Base-by-base conservation (phyloP, 495 filamentous ascomycete genomes). In the Trypethelium eluteriae region DNA sequence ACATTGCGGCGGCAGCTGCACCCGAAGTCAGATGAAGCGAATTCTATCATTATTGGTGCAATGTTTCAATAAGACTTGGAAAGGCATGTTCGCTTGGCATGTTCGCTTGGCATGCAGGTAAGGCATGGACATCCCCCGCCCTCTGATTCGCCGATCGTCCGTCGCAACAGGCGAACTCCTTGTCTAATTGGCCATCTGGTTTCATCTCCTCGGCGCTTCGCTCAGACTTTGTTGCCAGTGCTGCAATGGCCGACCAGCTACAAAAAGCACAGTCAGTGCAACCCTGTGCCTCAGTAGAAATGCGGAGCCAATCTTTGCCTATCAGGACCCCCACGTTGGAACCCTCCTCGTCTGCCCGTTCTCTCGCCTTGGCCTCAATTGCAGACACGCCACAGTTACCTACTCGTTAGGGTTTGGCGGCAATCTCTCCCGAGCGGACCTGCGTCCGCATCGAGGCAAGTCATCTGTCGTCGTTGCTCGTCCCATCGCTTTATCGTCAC, bases 1-100 rank as follows among this genome's bases (percentile, higher is more conserved):
- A 74, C 35, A 62, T 70, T 64, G 70, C 66, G 18, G 65, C 63
- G 39, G 67, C 68, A 34, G 70, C 66, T n/a, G 70, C 68, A 10
- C 39, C 68, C 9, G 70, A 72, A 25, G 70, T 72, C 2, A 38
- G 70, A 68, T 72, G 53, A 59, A 36, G 25, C 49, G 49, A 9
- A 32, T 59, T 32, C 5, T 32, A 25, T 25, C 25, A 25, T 25
- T 25, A 59, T 59, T 59, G 53, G 53, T 59, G 18, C 25, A 36
- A 59, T 10, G 53, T 5, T 14, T n/a, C 3, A 59, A n/a, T n/a
- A 59, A 18, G 11, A 25, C 25, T 36, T 11, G 25, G 25, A 34
- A 59, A 59, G 7, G 53, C 36, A 9, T 34, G 6, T 59, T 36
- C 36, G 25, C 53, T 59, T 36, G 32, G 53, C 53, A n/a, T 12